Conservation (phyloP, 768 basidiomycete species). For the Suillus fuscotomentosus region DNA sequence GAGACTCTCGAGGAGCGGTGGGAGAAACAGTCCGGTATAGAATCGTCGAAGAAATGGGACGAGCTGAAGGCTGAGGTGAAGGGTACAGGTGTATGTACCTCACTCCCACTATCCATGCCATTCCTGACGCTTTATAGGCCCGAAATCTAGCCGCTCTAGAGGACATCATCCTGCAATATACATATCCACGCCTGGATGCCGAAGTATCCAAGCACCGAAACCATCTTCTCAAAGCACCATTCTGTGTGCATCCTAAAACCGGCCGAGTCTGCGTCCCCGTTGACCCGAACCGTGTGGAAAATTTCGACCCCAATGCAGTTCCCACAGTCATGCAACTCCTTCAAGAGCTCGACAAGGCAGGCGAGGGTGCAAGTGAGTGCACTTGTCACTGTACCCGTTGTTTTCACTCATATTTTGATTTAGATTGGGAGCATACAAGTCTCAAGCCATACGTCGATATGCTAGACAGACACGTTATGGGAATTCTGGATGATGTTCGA, state of each 20-base stretch:
- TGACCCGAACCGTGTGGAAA: constrained; percentile 69
- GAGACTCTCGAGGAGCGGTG: constrained; percentile 55
- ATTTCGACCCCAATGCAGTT: constrained; percentile 81
- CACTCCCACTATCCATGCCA: neutral
- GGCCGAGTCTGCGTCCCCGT: constrained; percentile 95
- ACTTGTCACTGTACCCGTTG: neutral
- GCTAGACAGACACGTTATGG: constrained; percentile 67
- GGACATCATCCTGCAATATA: constrained; percentile 90
- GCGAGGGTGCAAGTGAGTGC: constrained; percentile 47
- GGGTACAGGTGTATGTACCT: neutral
- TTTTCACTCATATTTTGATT: constrained; percentile 6
- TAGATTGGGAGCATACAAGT: constrained; percentile 86
- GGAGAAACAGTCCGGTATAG: constrained; percentile 46
- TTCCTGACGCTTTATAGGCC: constrained; percentile 8
- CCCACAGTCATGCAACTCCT: constrained; percentile 88
- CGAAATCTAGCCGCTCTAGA: constrained; percentile 58
- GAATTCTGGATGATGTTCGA: constrained; percentile 30
- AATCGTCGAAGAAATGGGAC: constrained; percentile 74
- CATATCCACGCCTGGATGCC: constrained; percentile 93
- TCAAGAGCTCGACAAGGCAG: constrained; percentile 63
- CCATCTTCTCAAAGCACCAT: constrained; percentile 96
- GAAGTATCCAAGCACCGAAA: constrained; percentile 98
- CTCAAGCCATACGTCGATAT: constrained; percentile 88
- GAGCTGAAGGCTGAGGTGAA: constrained; percentile 47
- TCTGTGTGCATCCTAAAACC: constrained; percentile 95